Conservation (phyloP, 2,329 filamentous ascomycete genomes). For the Thermoascus crustaceus region DNA sequence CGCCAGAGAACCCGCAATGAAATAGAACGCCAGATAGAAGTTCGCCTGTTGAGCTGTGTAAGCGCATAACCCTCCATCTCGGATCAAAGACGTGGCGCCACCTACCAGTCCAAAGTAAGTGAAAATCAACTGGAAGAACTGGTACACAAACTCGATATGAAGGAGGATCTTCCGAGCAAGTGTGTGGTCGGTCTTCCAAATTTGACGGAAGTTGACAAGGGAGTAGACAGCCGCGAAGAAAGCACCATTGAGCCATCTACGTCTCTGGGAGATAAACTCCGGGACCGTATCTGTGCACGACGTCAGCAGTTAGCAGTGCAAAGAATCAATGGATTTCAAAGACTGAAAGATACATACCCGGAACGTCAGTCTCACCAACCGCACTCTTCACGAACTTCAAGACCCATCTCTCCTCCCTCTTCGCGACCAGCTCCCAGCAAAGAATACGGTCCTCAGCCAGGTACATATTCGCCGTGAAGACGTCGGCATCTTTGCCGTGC, state of each 20-base stretch:
- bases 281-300: constrained; percentile 73
- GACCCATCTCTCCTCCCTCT: constrained; percentile 90
- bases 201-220: constrained; percentile 85
- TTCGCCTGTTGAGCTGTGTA: constrained; percentile 53
- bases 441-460: constrained; percentile 97
- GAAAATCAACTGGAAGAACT: constrained; percentile 85
- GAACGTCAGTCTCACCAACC: constrained; percentile 95
- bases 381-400: constrained; percentile 96
- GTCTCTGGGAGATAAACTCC: constrained; percentile 92
- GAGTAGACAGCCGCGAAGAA: constrained; percentile 99
- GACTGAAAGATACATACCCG: constrained; percentile 48
- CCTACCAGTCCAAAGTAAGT: constrained; percentile 83
- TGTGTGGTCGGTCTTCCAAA: constrained; percentile 89
- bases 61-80: constrained; percentile 7
- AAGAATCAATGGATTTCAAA: constrained; percentile 26
- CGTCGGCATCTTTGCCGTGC: constrained; percentile 90
- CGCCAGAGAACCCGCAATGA: constrained; percentile 82
- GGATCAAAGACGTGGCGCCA: constrained; percentile 1
- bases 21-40: constrained; percentile 98
- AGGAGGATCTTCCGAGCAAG: constrained; percentile 80
- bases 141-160: constrained; percentile 92
- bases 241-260: constrained; percentile 95
- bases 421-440: constrained; percentile 95
- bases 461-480: constrained; percentile 99
- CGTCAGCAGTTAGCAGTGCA: constrained; percentile 1